A percentile compares a stretch with the other conserved stretches of the same genome.
Evolutionary conservation across 176 grass and related monocot species (phyloP).

Genomic region (Chrysopogon serrulatus): DNA sequence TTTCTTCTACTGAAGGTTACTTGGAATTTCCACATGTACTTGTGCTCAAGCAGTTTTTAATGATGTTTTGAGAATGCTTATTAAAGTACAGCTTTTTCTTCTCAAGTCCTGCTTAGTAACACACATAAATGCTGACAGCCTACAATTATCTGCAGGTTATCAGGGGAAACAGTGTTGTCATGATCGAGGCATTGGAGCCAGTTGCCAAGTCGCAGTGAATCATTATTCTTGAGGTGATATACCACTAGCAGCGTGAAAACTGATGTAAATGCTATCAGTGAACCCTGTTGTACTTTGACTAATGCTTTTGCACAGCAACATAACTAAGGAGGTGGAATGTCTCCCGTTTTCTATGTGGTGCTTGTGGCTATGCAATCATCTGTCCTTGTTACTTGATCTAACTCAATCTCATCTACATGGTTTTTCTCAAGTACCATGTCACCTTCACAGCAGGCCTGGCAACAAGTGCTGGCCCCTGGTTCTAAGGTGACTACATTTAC

Average conservation of each 20-base stretch:
- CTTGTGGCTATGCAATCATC: neutral
- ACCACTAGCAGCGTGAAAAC: neutral
- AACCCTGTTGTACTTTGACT: constrained; percentile 25
- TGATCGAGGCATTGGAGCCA: constrained; percentile 91
- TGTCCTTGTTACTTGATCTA: no score
- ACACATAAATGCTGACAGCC: neutral
- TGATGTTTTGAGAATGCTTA: neutral
- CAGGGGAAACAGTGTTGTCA: constrained; percentile 89
- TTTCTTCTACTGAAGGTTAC: neutral
- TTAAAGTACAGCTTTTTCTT: neutral
- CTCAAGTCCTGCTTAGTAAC: neutral
- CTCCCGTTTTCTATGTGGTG: neutral
- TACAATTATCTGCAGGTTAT: constrained; percentile 51
- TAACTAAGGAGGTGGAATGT: neutral
- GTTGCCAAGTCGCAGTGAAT: constrained; percentile 45
- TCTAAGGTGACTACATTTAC: constrained; percentile 44
- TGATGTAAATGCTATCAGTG: constrained; percentile 25
- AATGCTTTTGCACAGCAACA: constrained; percentile 5
- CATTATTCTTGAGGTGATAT: neutral
- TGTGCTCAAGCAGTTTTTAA: neutral
- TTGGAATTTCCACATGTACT: neutral
- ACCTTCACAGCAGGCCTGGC: constrained; percentile 52
- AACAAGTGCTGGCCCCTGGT: constrained; percentile 30
- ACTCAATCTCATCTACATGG: neutral
- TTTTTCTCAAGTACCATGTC: neutral